Evolutionary conservation across 495 filamentous ascomycete species (phyloP).

Genomic region (Cercophora scortea): DNA sequence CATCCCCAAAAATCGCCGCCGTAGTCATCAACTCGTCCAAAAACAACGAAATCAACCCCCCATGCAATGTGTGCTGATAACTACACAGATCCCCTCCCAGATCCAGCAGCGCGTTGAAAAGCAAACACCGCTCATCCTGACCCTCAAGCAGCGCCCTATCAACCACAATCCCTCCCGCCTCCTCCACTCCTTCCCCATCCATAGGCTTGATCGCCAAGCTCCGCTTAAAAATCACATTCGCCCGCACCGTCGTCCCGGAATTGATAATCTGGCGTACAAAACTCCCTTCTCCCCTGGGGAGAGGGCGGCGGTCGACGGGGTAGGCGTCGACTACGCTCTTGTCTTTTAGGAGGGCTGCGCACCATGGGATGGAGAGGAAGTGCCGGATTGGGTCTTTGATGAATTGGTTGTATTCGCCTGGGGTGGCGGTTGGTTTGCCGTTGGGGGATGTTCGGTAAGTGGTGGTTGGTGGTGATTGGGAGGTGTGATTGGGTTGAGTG

Average conservation of each 20-base stretch:
- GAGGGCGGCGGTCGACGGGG: conserved; percentile 11
- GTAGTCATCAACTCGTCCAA: conserved; percentile 20
- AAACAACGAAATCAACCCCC: conserved; percentile 12
- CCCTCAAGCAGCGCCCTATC: conserved; percentile 12
- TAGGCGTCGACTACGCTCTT: conserved; percentile 6
- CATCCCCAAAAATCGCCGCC: conserved; percentile 11
- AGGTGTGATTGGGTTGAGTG: background rate
- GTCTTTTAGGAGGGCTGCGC: conserved; percentile 10
- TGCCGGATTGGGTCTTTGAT: conserved; percentile 15
- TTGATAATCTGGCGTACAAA: conserved; percentile 12
- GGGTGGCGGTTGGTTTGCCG: conserved; percentile 4
- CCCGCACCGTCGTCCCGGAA: conserved; percentile 10
- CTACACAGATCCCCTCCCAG: conserved; percentile 15
- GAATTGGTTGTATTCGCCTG: conserved; percentile 13
- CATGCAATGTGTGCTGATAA: conserved; percentile 11
- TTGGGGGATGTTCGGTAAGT: background rate
- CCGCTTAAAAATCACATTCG: conserved; percentile 12
- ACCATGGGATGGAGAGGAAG: conserved; percentile 16
- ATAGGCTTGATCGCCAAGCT: background rate
- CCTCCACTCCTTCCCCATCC: too few species aligned
- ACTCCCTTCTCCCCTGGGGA: conserved; percentile 12
- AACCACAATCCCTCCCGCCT: conserved; percentile 1
- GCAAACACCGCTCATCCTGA: conserved; percentile 10
- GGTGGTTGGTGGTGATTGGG: too few species aligned
- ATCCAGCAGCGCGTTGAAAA: conserved; percentile 18